Evolutionary conservation across 208 protist species (phyloP).

Genomic region (Lotmaria passim): DNA sequence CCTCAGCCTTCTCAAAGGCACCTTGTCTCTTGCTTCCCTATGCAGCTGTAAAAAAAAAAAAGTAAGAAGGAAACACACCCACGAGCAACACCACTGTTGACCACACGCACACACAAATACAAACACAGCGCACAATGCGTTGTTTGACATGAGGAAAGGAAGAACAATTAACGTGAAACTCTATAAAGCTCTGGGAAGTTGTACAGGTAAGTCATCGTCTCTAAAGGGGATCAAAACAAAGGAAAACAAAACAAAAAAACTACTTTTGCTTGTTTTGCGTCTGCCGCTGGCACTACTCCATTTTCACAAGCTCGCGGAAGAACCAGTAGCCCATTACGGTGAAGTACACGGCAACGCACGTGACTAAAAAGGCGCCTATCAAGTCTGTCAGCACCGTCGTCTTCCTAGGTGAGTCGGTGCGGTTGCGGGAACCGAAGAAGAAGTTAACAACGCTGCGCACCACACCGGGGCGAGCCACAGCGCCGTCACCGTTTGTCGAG

Average conservation of each 20-base stretch:
- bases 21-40: not conserved
- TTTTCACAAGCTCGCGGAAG: slow-evolving; percentile 65
- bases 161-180: slow-evolving; percentile 18
- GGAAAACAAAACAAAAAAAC: slow-evolving; percentile 11
- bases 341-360: slow-evolving; percentile 79
- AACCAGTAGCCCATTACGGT: slow-evolving; percentile 67
- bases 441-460: not conserved
- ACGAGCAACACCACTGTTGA: too few relatives aligned
- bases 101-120: not conserved
- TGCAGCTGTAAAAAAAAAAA: slow-evolving; percentile 12
- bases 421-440: slow-evolving; percentile 13
- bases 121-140: not conserved
- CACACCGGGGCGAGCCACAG: not conserved
- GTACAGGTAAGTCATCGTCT: slow-evolving; percentile 11
- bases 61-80: not conserved
- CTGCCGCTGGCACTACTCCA: not conserved
- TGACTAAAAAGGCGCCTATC: slow-evolving; percentile 65
- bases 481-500: not conserved
- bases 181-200: slow-evolving; percentile 10
- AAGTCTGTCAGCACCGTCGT: slow-evolving; percentile 68
- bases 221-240: slow-evolving; percentile 20
- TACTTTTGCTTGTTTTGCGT: not conserved
- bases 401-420: slow-evolving; percentile 52
- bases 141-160: not conserved
- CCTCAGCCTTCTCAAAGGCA: too few relatives aligned